Evolutionary conservation across 179 eudicot species (phyloP).

Genomic region (Spergularia azorica): DNA sequence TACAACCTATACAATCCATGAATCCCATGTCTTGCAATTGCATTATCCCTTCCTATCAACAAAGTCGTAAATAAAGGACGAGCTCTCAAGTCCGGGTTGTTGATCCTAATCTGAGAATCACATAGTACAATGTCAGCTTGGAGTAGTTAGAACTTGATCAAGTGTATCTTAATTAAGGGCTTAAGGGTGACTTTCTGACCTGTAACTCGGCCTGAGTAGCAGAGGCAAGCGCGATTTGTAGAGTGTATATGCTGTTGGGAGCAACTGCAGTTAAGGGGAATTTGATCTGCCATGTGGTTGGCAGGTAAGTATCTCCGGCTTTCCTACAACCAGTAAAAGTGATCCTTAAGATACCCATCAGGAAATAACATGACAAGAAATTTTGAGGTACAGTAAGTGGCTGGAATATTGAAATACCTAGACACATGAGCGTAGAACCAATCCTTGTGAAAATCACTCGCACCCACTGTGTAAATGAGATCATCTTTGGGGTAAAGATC

Average conservation of each 20-base stretch:
- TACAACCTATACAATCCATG: conserved; percentile 54
- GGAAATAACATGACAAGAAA: background rate
- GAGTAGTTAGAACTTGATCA: background rate
- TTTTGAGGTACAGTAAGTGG: background rate
- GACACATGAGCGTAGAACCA: conserved; percentile 84
- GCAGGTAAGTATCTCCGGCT: conserved; percentile 16
- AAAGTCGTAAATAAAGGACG: conserved; percentile 43
- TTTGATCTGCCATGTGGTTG: conserved; percentile 53
- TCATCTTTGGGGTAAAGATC: conserved; percentile 64
- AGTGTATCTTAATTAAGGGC: background rate
- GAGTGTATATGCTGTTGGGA: conserved; percentile 28
- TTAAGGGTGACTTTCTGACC: conserved; percentile 19
- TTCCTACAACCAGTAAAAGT: conserved; percentile 26
- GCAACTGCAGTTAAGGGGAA: conserved; percentile 36
- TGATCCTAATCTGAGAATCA: conserved; percentile 42
- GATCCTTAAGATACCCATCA: background rate
- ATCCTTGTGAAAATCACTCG: conserved; percentile 46
- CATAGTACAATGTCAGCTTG: background rate
- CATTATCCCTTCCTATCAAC: conserved; percentile 54
- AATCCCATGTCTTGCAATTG: conserved; percentile 67
- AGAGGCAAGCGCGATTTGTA: conserved; percentile 56
- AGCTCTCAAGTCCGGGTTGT: conserved; percentile 25
- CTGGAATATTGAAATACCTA: conserved; percentile 38
- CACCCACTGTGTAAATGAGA: conserved; percentile 59
- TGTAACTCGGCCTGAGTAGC: conserved; percentile 49